Evolutionary conservation across 768 basidiomycete species (phyloP).

Genomic region (Xerocomus potaroensis): DNA sequence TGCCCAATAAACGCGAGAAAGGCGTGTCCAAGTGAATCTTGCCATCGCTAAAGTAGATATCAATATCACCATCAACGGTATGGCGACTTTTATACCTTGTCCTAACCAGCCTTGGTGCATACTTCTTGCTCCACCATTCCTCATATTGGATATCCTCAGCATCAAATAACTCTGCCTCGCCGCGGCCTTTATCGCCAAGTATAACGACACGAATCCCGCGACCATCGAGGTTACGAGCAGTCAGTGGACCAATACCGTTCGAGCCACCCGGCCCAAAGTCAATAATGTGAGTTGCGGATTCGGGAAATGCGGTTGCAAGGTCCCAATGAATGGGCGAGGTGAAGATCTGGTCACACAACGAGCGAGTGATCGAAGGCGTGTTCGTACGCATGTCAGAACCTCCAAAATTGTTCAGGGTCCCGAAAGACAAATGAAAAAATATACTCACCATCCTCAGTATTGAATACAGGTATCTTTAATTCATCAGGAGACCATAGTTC

Average conservation of each 20-base stretch:
- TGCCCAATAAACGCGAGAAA: slow-evolving; percentile 93
- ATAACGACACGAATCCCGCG: slow-evolving; percentile 89
- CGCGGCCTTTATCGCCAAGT: slow-evolving; percentile 86
- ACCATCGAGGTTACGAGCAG: slow-evolving; percentile 87
- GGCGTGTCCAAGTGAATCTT: slow-evolving; percentile 90
- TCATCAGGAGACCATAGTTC: slow-evolving; percentile 73
- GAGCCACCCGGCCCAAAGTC: slow-evolving; percentile 97
- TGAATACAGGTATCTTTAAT: slow-evolving; percentile 79
- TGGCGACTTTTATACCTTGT: slow-evolving; percentile 55
- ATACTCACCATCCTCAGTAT: slow-evolving; percentile 85
- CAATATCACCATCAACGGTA: background rate
- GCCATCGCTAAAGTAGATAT: slow-evolving; percentile 61
- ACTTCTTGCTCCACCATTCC: slow-evolving; percentile 90
- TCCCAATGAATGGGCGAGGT: slow-evolving; percentile 90
- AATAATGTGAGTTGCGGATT: slow-evolving; percentile 87
- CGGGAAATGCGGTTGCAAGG: slow-evolving; percentile 85
- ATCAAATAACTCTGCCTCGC: slow-evolving; percentile 82
- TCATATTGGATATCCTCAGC: slow-evolving; percentile 64
- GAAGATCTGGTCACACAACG: slow-evolving; percentile 92
- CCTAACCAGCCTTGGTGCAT: slow-evolving; percentile 78
- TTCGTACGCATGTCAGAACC: slow-evolving; percentile 79
- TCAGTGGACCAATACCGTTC: slow-evolving; percentile 89
- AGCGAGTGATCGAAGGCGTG: slow-evolving; percentile 73
- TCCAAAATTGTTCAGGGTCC: slow-evolving; percentile 30
- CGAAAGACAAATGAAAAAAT: slow-evolving; percentile 15